Conservation (phyloP, 2,329 filamentous ascomycete genomes). For the Colletotrichum sansevieriae region DNA sequence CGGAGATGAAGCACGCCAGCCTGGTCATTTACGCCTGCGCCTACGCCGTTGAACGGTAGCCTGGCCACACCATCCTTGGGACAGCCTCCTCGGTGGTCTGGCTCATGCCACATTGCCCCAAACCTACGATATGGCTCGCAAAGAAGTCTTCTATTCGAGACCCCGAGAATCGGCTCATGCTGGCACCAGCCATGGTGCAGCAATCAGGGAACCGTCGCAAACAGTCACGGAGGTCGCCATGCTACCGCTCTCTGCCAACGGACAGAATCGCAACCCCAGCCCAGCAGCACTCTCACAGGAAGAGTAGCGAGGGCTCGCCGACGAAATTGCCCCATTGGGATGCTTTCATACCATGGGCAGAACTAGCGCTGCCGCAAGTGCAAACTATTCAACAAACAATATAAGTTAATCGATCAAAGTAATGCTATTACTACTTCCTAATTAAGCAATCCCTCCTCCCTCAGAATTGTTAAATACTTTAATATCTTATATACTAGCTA, state of each 20-base stretch:
- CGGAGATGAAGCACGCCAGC: background rate
- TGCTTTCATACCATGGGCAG: background rate
- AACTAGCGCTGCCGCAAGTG: too few relatives aligned
- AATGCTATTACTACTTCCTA: too few relatives aligned
- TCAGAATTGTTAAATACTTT: too few relatives aligned
- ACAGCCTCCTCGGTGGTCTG: background rate
- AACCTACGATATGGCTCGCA: background rate
- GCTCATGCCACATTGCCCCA: background rate
- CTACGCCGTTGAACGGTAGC: background rate
- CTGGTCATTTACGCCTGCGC: background rate
- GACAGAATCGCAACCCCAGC: background rate
- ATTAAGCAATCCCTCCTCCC: too few relatives aligned
- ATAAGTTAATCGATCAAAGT: too few relatives aligned
- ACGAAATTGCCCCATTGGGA: constrained; percentile 6
- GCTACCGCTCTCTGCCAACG: background rate
- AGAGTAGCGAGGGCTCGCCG: background rate
- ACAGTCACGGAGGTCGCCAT: background rate
- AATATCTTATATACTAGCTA: too few relatives aligned
- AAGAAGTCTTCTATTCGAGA: background rate
- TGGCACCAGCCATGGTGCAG: background rate
- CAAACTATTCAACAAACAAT: too few relatives aligned
- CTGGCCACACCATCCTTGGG: background rate
- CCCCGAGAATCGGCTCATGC: constrained; percentile 1
- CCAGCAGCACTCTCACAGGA: background rate
- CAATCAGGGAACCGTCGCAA: too few relatives aligned